Evolutionary conservation across 2,329 filamentous ascomycete genomes (phyloP), one percentile per base, ranked within the genome.

Genomic region (Xylariomycetidae sp.): DNA sequence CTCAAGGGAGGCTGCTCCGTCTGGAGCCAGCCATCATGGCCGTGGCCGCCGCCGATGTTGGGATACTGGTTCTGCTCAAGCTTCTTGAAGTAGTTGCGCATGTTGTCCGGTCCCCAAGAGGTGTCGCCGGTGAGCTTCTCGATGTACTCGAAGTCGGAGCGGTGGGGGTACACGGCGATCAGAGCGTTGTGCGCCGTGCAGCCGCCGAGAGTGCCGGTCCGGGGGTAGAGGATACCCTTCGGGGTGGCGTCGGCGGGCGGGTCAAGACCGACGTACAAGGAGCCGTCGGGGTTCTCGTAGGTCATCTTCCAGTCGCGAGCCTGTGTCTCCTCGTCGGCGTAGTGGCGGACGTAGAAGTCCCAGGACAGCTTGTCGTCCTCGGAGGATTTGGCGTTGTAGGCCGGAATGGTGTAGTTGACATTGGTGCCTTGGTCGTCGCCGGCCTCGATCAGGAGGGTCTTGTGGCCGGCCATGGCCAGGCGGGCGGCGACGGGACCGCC

Each of bases 101-200:
- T 81, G 39, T 75, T 75, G 5, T 61, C 57, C 0, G 75, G 61
- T 0, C 60, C 56, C 77, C 78, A 82, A 0, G 72, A 73, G 2
- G 54, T 44, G 45, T 83, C 78, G 4, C 76, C 76, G 2, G 78
- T 82, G 18, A 80, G 47, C 10, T 57, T 54, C 4, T 67, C 68
- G 35, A 82, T 71, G 45, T 70, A 57, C 28, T 76, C 62, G 57
- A 72, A 82, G 53, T 82, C 79, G 18, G 65, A 69, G 29, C 71
- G 63, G 37, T 74, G 67, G 0, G 78, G 76, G 38, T 76, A 70
- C 17, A 79, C 61, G 12, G 70, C 64, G 30, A 82, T 70, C 27
- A 79, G 55, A 6, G 74, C 76, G 27, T 79, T 77, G 56, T 83
- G 78, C 5, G 70, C 67, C 1, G 72, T 69, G 53, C 68, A 72